Evolutionary conservation across 164 flowering plant species (phyloP), one percentile per base, ranked within the genome.

Genomic region (Nymphaea thermarum): DNA sequence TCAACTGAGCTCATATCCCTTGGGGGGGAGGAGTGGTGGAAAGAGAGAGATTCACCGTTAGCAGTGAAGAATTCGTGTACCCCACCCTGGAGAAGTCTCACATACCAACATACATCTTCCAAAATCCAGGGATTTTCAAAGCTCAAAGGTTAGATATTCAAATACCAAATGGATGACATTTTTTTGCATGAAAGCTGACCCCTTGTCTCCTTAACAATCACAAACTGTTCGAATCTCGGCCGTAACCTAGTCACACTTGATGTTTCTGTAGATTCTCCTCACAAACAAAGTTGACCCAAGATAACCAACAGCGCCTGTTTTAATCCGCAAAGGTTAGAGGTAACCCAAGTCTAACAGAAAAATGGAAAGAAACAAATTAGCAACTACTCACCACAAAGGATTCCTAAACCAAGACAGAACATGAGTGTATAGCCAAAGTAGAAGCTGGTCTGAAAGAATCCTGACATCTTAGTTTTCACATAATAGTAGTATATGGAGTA

Each of bases 361-460:
- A 6, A 12, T 17, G 12, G 17, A 67, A 17, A 43, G 42, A 63
- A 3, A 65, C 66, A 70, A 84, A 25, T 25, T 25, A 25, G 36
- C 36, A 25, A 25, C 36, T 25, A 25, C 97, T 83, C 68, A 91
- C 98, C 98, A 36, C 98, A 94, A 42, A 91, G 87, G 64, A 94
- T 91, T 79, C 97, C 98, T 57, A 91, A 75, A 42, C 98, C 96
- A 65, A 94, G 90, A 70, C 97, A 91, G 73, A 94, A 88, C 98
- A 94, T 94, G 77, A 88, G 71, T 18, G 99, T 94, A 81, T 94
- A 94, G 66, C 99, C 99, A 69, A 94, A 94, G 71, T 94, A 94
- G 83, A 94, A 94, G 85, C 97, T 88, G 57, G 98, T 94, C 80
- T 94, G 98, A 83, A 94, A 94, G 82, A 94, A 94, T 51, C 98